These are phyloP conservation scores for Histomonas meleagridis DNA, from an alignment of 208 protist species.

Conservation along the genomic window DNA sequence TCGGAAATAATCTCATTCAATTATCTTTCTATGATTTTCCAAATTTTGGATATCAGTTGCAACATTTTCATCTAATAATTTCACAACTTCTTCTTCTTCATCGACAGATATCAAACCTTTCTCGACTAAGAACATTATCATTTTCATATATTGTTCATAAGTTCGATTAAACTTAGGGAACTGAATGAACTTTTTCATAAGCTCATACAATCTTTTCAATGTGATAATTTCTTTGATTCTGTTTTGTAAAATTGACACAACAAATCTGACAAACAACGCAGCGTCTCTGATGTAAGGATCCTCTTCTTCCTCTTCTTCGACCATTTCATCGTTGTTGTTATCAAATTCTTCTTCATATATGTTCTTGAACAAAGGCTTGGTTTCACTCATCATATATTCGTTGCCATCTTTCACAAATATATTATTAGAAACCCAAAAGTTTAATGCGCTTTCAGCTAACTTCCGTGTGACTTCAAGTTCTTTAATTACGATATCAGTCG, in stretches of 20 bases:
- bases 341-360: neutral
- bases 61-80: neutral
- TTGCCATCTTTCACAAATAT: neutral
- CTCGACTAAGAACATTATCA: neutral
- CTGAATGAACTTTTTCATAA: neutral
- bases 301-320: constrained; percentile 23
- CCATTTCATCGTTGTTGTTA: neutral
- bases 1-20: neutral
- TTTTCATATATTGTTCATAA: neutral
- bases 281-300: neutral
- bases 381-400: neutral
- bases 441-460: neutral
- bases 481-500: neutral
- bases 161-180: neutral
- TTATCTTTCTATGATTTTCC: neutral
- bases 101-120: neutral
- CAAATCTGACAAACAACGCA: neutral
- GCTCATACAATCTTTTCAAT: neutral
- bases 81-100: neutral
- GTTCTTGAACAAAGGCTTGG: neutral
- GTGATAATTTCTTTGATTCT: neutral
- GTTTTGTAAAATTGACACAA: neutral
- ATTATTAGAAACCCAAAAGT: neutral
- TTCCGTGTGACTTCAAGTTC: neutral
- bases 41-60: neutral